A percentile compares a stretch with the other conserved stretches of the same genome.
Evolutionary conservation across 768 basidiomycete genomes (phyloP).

Genomic region (Agaricus blazei): DNA sequence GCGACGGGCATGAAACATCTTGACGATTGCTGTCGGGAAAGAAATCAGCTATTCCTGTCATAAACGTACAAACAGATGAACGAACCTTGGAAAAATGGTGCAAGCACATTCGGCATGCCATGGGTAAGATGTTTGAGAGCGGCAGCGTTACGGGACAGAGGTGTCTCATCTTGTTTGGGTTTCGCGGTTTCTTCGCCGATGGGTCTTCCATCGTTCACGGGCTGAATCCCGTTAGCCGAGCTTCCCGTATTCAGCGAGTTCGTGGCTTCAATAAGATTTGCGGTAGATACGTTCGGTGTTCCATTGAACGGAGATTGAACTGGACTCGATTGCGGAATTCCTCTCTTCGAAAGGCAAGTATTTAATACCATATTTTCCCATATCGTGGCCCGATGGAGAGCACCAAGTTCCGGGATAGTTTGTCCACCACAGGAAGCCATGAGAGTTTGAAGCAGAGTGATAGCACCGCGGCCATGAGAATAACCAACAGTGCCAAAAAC

Average conservation of each 20-base stretch:
- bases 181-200: slow-evolving; percentile 10
- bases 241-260: slow-evolving; percentile 10
- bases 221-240: slow-evolving; percentile 26
- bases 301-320: slow-evolving; percentile 41
- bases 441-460: slow-evolving; percentile 69
- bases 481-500: slow-evolving; percentile 82
- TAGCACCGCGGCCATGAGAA: slow-evolving; percentile 73
- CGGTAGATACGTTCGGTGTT: slow-evolving; percentile 38
- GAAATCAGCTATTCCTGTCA: background rate
- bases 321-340: slow-evolving; percentile 44
- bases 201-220: background rate
- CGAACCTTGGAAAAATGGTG: slow-evolving; percentile 85
- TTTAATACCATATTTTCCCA: slow-evolving; percentile 87
- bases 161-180: slow-evolving; percentile 29
- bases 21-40: slow-evolving; percentile 61
- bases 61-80: background rate
- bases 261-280: slow-evolving; percentile 33
- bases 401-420: slow-evolving; percentile 68
- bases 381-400: slow-evolving; percentile 74
- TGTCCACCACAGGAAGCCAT: slow-evolving; percentile 58
- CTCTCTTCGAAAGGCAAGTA: slow-evolving; percentile 46
- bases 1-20: slow-evolving; percentile 79
- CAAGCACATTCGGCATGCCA: slow-evolving; percentile 67
- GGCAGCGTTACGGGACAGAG: slow-evolving; percentile 62
- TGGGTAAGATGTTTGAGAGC: slow-evolving; percentile 77